Percentiles rank a stretch among this genome's conserved stretches.
phyloP scores from a whole-genome alignment of 768 basidiomycete species.

The Cytidiella melzeri region DNA sequence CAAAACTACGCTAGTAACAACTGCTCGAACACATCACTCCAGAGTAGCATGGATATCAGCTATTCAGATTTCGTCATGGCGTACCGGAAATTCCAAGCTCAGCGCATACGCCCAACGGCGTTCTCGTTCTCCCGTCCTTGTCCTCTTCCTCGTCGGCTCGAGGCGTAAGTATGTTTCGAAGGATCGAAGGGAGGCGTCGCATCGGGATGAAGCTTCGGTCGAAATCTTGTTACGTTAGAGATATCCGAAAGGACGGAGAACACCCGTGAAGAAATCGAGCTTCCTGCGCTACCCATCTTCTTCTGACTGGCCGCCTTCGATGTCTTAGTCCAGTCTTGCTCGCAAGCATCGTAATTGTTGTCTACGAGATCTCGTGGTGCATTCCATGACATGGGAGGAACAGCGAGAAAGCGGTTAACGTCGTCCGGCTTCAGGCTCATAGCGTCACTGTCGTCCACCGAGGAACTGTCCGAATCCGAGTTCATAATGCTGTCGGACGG shows the following conservation, averaged over 20 bases:
- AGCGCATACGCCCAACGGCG: no score
- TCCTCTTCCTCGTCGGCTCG: no score
- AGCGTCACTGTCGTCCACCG: background rate
- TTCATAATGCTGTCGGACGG: background rate
- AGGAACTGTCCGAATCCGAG: background rate
- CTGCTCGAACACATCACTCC: no score
- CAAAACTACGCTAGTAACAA: no score
- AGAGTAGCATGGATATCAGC: no score
- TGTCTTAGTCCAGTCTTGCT: no score
- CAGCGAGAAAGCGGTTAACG: background rate
- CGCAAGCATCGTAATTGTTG: no score
- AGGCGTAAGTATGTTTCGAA: no score
- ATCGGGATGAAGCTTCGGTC: background rate
- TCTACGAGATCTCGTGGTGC: background rate
- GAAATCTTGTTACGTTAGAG: background rate
- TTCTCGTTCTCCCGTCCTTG: no score
- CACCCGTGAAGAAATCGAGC: background rate
- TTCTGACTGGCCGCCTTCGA: background rate
- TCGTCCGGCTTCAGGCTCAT: background rate
- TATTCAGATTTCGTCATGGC: no score
- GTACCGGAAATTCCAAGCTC: no score
- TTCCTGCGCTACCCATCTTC: background rate
- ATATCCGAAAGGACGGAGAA: background rate
- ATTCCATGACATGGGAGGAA: constrained; percentile 1
- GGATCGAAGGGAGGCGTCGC: no score